These are phyloP conservation scores for Cytospora paraplurivora DNA, from an alignment of 2,329 filamentous ascomycete species.

Conservation along the genomic window DNA sequence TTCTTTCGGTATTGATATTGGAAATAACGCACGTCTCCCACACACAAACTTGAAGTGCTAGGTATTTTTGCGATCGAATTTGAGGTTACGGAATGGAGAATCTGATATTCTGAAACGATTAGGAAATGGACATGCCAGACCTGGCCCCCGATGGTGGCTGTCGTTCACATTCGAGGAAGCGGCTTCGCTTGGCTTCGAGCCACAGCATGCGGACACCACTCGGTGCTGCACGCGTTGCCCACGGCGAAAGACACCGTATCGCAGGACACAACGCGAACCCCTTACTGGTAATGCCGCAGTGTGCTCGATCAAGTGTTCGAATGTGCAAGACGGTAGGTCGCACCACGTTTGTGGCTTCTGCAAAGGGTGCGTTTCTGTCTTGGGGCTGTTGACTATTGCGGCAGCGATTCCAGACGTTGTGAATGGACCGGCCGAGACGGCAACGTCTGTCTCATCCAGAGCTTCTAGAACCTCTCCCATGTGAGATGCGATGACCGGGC, in stretches of 20 bases:
- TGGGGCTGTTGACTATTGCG: not conserved
- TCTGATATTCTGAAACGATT: not conserved
- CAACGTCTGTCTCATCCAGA: not conserved
- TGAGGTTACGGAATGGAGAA: not conserved
- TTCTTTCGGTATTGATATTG: too few species aligned
- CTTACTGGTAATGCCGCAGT: not conserved
- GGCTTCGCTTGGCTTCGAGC: slow-evolving; percentile 11
- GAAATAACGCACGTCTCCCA: too few species aligned
- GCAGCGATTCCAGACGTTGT: not conserved
- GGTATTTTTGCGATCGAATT: not conserved
- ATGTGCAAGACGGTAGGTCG: not conserved
- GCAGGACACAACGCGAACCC: not conserved
- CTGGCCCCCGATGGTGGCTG: not conserved
- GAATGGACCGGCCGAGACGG: slow-evolving; percentile 11
- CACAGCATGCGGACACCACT: slow-evolving; percentile 12
- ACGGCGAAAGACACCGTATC: not conserved
- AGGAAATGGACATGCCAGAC: not conserved
- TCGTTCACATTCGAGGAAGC: not conserved
- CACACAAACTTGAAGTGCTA: too few species aligned
- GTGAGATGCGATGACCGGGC: not conserved
- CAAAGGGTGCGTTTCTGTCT: slow-evolving; percentile 2
- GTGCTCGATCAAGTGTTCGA: not conserved
- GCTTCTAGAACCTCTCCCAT: not conserved
- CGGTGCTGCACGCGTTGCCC: not conserved
- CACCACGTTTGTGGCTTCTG: slow-evolving; percentile 11